Conservation (phyloP, 768 basidiomycete species). For the Lentinula aciculospora region DNA sequence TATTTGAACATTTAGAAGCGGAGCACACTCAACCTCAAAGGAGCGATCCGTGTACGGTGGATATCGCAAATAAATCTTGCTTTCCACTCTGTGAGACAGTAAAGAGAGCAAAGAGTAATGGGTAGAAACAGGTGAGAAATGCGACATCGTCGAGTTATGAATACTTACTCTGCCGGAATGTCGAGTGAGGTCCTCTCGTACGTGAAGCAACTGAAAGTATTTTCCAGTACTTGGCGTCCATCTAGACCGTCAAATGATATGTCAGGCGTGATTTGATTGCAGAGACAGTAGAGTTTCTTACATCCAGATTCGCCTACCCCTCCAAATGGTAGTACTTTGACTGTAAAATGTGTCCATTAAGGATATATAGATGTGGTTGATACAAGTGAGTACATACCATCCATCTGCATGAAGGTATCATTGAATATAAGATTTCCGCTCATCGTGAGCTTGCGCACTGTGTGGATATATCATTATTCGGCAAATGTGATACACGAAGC, state of each 20-base stretch:
- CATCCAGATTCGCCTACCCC: constrained; percentile 71
- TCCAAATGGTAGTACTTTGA: constrained; percentile 66
- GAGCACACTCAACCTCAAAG: neutral
- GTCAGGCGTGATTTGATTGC: neutral
- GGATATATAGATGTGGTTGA: neutral
- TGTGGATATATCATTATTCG: neutral
- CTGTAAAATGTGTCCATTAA: constrained; percentile 19
- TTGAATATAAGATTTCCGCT: constrained; percentile 71
- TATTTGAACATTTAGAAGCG: neutral
- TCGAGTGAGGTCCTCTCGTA: constrained; percentile 3
- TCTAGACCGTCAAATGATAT: neutral
- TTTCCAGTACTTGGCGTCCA: constrained; percentile 8
- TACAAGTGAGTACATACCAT: constrained; percentile 30
- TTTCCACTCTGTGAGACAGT: neutral
- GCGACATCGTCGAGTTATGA: neutral
- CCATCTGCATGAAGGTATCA: constrained; percentile 59
- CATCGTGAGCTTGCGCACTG: constrained; percentile 65
- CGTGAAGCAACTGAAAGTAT: constrained; percentile 7
- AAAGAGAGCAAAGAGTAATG: neutral
- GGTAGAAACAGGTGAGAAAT: too few relatives aligned
- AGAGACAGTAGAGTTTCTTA: constrained; percentile 26
- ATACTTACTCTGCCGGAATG: constrained; percentile 3
- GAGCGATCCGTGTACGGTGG: constrained; percentile 6
- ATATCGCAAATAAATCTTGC: neutral
- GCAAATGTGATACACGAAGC: neutral